A percentile compares a stretch with the other conserved stretches of the same genome.
phyloP scores from a whole-genome alignment of 805 yeast genomes.

The Nakazawaea laoshanensis region DNA sequence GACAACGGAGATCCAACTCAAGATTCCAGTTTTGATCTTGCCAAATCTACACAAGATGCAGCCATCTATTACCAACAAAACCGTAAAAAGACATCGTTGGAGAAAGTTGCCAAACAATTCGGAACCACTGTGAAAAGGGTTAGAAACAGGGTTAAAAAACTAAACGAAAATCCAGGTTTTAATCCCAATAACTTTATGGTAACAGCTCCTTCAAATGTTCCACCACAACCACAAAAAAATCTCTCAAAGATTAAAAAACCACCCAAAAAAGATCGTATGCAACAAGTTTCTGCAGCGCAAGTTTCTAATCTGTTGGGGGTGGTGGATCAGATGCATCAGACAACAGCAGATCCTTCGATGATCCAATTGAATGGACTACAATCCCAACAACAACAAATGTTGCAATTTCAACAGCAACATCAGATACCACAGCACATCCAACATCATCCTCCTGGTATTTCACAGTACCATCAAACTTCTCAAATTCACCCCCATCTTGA shows the following conservation, averaged over 20 bases:
- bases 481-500: no score
- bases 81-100: slow-evolving; percentile 10
- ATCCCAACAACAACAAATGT: slow-evolving; percentile 8
- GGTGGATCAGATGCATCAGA: slow-evolving; percentile 9
- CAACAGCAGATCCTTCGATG: slow-evolving; percentile 9
- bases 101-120: slow-evolving; percentile 11
- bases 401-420: slow-evolving; percentile 10
- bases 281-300: slow-evolving; percentile 6
- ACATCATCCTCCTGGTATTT: slow-evolving; percentile 5
- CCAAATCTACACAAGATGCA: slow-evolving; percentile 10
- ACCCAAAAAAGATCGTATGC: slow-evolving; percentile 3
- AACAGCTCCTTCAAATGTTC: slow-evolving; percentile 4
- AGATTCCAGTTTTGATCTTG: slow-evolving; percentile 7
- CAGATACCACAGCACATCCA: slow-evolving; percentile 7
- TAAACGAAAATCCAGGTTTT: slow-evolving; percentile 9
- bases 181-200: slow-evolving; percentile 9
- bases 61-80: slow-evolving; percentile 10
- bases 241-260: slow-evolving; percentile 3
- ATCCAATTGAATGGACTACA: slow-evolving; percentile 10
- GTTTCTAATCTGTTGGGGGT: slow-evolving; percentile 7
- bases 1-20: slow-evolving; percentile 1
- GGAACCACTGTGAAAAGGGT: slow-evolving; percentile 11
- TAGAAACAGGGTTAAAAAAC: slow-evolving; percentile 9
- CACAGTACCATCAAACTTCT: slow-evolving; percentile 8
- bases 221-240: slow-evolving; percentile 5